These are phyloP conservation scores for Emmonsiellopsis sp. DNA, from an alignment of 2,329 filamentous ascomycete species.

Conservation along the genomic window DNA sequence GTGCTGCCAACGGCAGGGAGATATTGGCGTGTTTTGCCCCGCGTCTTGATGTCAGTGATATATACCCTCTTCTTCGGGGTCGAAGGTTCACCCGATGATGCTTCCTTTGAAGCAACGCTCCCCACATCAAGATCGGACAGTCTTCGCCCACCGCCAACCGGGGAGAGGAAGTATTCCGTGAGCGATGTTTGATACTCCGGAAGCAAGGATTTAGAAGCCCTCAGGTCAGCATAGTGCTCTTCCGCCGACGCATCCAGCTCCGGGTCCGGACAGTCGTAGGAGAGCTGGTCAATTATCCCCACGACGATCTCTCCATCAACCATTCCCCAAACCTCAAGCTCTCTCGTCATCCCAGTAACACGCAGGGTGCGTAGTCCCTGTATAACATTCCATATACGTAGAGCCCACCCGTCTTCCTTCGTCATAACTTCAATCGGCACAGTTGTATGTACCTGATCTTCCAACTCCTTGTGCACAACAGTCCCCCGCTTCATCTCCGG, in stretches of 20 bases:
- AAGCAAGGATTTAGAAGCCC: slow-evolving; percentile 25
- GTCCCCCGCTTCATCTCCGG: slow-evolving; percentile 75
- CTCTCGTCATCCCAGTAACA: slow-evolving; percentile 61
- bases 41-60: slow-evolving; percentile 82
- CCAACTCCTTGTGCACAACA: slow-evolving; percentile 69
- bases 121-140: slow-evolving; percentile 23
- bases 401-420: slow-evolving; percentile 71
- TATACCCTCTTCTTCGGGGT: slow-evolving; percentile 44
- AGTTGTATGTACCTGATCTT: slow-evolving; percentile 73
- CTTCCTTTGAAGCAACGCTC: slow-evolving; percentile 7
- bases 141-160: slow-evolving; percentile 25
- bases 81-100: slow-evolving; percentile 9
- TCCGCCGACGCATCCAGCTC: slow-evolving; percentile 55
- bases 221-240: slow-evolving; percentile 28
- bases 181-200: slow-evolving; percentile 38
- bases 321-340: slow-evolving; percentile 76
- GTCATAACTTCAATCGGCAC: slow-evolving; percentile 63
- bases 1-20: slow-evolving; percentile 51
- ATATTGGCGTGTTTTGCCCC: slow-evolving; percentile 44
- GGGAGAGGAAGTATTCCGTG: slow-evolving; percentile 34
- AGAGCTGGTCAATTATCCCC: slow-evolving; percentile 82
- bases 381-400: slow-evolving; percentile 84
- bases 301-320: slow-evolving; percentile 75
- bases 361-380: slow-evolving; percentile 69
- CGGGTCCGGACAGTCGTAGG: slow-evolving; percentile 63